A percentile compares a stretch with the other conserved stretches of the same genome.
These are phyloP conservation scores for Vicia faba DNA, from an alignment of 306 rosid genomes.

Conservation along the genomic window DNA sequence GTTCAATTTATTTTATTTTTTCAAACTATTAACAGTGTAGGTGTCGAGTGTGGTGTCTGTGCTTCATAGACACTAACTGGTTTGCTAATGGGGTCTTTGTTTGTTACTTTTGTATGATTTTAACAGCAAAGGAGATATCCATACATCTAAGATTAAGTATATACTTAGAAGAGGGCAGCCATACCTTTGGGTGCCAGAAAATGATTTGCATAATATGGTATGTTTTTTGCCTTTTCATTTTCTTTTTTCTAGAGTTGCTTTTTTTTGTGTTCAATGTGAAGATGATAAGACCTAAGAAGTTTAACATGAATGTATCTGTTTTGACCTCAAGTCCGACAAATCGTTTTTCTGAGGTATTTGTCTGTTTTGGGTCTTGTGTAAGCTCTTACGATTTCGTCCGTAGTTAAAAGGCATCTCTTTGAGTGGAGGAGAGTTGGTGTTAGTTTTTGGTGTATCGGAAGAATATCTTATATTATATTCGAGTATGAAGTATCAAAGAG, in stretches of 20 bases:
- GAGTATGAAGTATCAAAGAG: background rate
- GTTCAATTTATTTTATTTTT: too few species aligned
- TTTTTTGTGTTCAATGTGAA: constrained; percentile 22
- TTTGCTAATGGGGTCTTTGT: constrained; percentile 20
- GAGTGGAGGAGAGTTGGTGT: background rate
- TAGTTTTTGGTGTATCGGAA: background rate
- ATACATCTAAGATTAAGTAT: constrained; percentile 81
- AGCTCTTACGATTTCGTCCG: background rate
- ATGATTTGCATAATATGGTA: constrained; percentile 88
- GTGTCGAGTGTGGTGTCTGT: too few species aligned
- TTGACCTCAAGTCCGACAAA: background rate
- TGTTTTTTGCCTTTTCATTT: constrained; percentile 24
- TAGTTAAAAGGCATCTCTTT: background rate
- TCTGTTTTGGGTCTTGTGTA: background rate
- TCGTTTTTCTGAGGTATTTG: background rate
- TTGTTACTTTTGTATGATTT: constrained; percentile 39
- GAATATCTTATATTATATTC: background rate
- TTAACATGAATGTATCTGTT: background rate
- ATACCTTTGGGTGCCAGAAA: constrained; percentile 83
- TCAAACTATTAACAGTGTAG: too few species aligned
- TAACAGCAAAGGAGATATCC: constrained; percentile 64
- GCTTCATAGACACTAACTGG: background rate
- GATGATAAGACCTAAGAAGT: background rate
- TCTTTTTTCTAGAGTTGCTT: background rate
- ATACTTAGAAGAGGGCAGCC: constrained; percentile 76